A percentile compares a stretch with the other conserved stretches of the same genome.
Conservation (phyloP, 495 filamentous ascomycete genomes). For the Penicillium odoratum region DNA sequence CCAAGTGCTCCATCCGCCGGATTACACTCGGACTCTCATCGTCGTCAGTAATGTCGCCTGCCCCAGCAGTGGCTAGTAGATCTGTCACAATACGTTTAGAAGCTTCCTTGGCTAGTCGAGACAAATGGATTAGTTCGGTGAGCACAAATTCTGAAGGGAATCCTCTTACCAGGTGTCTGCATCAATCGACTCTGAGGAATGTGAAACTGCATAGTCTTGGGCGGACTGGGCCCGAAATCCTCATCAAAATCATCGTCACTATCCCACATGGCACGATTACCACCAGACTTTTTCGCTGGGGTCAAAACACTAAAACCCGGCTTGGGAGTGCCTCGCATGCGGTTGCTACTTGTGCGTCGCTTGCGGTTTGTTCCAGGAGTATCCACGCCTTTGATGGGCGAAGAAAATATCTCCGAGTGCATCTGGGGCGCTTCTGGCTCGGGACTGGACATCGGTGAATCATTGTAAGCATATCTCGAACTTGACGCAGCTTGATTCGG, state of each 20-base stretch:
- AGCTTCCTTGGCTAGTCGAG: conserved; percentile 72
- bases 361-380: conserved; percentile 42
- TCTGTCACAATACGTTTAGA: conserved; percentile 91
- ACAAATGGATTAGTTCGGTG: conserved; percentile 1
- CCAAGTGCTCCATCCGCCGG: conserved; percentile 59
- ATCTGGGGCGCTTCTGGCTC: conserved; percentile 78
- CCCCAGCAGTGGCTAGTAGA: conserved; percentile 75
- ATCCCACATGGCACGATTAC: conserved; percentile 55
- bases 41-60: conserved; percentile 42
- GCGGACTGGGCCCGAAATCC: conserved; percentile 74
- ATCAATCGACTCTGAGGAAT: conserved; percentile 82
- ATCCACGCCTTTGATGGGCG: conserved; percentile 50
- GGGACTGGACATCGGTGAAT: conserved; percentile 73
- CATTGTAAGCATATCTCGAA: conserved; percentile 35
- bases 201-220: conserved; percentile 97
- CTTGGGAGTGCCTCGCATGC: conserved; percentile 45
- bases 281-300: conserved; percentile 44
- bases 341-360: conserved; percentile 36
- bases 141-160: neutral
- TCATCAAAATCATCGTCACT: conserved; percentile 63
- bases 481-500: conserved; percentile 32
- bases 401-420: conserved; percentile 82
- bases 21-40: conserved; percentile 78
- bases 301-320: conserved; percentile 82
- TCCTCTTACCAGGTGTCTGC: conserved; percentile 79